phyloP scores from a whole-genome alignment of 495 filamentous ascomycete genomes.

The Neurospora sublineolata region DNA sequence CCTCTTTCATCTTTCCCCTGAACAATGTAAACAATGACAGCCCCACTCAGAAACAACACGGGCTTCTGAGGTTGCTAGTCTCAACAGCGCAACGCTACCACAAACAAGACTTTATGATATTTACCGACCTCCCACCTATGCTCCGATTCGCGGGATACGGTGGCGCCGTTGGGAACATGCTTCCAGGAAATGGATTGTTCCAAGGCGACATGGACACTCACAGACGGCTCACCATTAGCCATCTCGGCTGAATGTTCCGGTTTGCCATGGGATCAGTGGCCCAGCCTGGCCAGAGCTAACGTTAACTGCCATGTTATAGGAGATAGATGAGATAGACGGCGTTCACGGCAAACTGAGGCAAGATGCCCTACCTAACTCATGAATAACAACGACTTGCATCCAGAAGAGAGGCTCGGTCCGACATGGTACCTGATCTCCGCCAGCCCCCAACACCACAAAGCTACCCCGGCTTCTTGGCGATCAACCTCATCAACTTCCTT shows the following conservation, averaged over 20 bases:
- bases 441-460: neutral
- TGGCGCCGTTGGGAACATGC: neutral
- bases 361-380: too few species aligned
- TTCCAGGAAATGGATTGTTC: neutral
- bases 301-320: neutral
- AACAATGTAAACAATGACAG: neutral
- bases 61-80: neutral
- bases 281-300: constrained; percentile 6
- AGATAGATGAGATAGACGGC: neutral
- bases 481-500: constrained; percentile 2
- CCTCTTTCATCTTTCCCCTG: neutral
- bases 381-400: neutral
- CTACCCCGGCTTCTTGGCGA: constrained; percentile 10
- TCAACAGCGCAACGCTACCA: neutral
- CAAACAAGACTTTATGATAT: neutral
- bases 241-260: constrained; percentile 19
- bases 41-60: neutral
- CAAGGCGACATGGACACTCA: neutral
- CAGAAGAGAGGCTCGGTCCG: neutral
- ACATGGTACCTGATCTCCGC: neutral
- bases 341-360: neutral
- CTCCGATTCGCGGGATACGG: neutral
- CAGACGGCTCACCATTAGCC: constrained; percentile 15
- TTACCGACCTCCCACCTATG: neutral
- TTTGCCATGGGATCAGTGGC: neutral